Base-by-base conservation (phyloP, 768 basidiomycete genomes). In the Agrocybe praecox region DNA sequence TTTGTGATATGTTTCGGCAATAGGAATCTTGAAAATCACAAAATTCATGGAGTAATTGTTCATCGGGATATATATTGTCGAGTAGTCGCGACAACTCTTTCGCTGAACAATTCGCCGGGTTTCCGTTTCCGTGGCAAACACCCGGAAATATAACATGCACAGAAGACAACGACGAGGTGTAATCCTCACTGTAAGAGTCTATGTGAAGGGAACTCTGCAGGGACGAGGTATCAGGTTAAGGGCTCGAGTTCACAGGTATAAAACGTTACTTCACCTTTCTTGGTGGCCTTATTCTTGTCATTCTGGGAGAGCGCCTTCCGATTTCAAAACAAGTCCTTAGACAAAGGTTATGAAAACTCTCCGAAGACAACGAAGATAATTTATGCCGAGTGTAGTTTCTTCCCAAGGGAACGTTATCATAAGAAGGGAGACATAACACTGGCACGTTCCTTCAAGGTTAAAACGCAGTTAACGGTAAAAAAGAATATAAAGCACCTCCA, bases 351-450 rank as follows among this genome's bases (percentile, higher is more conserved):
- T 55, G 50, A 51, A 62, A 62, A 4, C 26, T 40, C 4, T 29
- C 29, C 34, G 44, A n/a, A 17, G 46, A 14, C 14, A 62, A 44
- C n/a, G 53, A 45, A 3, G 57, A 52, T 22, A 62, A 43, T 19
- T 52, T 62, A 32, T 52, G 49, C 21, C 60, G 53, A 23, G 51
- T 58, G 34, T 62, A 46, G n/a, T 55, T 40, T 36, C 57, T 33
- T 11, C 60, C 60, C 6, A 62, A 48, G 18, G 60, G 48, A 32
- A 58, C 46, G n/a, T 49, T 29, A 34, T 48, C 22, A 14, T 34
- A 33, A 1, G 54, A 33, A 18, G 58, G 54, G 17, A 59, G 42
- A 24, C 36, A 56, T 26, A 42, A 26, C 24, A 59, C 58, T 59
- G 22, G 26, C 26, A 29, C 4, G 26, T 29, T 40, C 8, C 14